Evolutionary conservation across 148 eudicot genomes (phyloP), one percentile per base, ranked within the genome.

Genomic region (Vaccinium macrocarpon): DNA sequence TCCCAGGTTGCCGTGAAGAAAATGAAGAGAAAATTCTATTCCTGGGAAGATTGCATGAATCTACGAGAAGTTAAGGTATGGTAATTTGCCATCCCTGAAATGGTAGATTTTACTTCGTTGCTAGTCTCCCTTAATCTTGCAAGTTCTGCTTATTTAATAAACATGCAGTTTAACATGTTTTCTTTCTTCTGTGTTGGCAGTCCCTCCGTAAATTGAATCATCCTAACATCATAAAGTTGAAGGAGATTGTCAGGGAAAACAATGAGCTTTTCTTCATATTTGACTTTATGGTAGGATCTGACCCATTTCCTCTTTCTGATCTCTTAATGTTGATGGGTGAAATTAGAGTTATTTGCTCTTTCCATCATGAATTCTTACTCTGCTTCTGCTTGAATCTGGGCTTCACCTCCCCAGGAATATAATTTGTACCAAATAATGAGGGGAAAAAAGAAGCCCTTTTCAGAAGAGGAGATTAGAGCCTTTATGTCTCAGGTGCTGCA

Each of bases 191-290:
- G 35, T 50, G 76, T 74, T 61, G 82, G 89, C 92, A 96, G 99
- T 90, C 97, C 57, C 97, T 96, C 73, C 90, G 94, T 64, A 91
- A 86, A 89, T 89, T 96, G 89, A 93, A 90, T 87, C 98, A 96
- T 90, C 97, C 98, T 57, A 96, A 96, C 86, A 93, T 96, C 86
- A 93, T 96, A 86, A 96, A 96, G 93, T 90, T 96, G 93, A 94
- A 91, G 90, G 99, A 96, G 91, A 93, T 96, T 86, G 97, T 96
- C 87, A 85, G 95, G 84, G 94, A 94, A 83, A 89, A 92, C 80
- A 89, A 94, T 64, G 97, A 94, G 85, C 84, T 96, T 81, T 94
- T 93, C 87, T 96, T 96, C 90, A 91, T 96, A 72, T 94, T 96
- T 88, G 99, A 96, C 86, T 91, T 94, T 89, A 96, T 96, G 99